These are phyloP conservation scores for Mycotypha africana DNA, from an alignment of 371 early-diverging fungal genomes.

Conservation along the genomic window DNA sequence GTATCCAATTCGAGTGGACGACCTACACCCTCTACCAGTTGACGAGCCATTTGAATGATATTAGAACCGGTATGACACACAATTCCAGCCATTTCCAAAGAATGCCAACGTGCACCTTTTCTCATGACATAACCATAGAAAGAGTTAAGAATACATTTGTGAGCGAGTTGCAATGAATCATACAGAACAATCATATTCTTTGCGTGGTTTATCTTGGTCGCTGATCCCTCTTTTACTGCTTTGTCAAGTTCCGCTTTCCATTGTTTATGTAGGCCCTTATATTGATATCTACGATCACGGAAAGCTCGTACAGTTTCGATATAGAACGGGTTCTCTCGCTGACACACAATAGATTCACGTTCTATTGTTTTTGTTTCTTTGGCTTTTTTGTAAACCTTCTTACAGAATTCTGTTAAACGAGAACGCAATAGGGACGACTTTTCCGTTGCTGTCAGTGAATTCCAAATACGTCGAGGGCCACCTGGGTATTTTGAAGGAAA, in stretches of 20 bases:
- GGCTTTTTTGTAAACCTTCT: constrained; percentile 86
- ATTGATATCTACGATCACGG: constrained; percentile 98
- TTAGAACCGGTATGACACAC: constrained; percentile 97
- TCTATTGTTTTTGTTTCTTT: constrained; percentile 77
- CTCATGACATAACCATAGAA: constrained; percentile 99
- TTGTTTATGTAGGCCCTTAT: constrained; percentile 91
- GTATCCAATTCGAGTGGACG: constrained; percentile 98
- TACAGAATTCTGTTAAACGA: constrained; percentile 84
- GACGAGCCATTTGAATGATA: constrained; percentile 96
- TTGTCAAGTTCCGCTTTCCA: constrained; percentile 85
- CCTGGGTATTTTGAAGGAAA: constrained; percentile 60
- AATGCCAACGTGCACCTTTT: constrained; percentile 99
- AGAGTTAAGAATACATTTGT: constrained; percentile 98
- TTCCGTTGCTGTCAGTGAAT: constrained; percentile 60
- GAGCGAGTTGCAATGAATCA: constrained; percentile 98
- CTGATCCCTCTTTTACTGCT: constrained; percentile 59
- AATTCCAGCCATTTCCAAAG: constrained; percentile 99
- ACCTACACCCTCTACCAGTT: constrained; percentile 93
- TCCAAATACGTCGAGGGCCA: constrained; percentile 59
- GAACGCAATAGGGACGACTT: constrained; percentile 73
- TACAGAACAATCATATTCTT: constrained; percentile 94
- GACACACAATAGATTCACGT: constrained; percentile 92
- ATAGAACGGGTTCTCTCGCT: constrained; percentile 99
- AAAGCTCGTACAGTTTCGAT: constrained; percentile 97
- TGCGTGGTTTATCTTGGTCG: constrained; percentile 78